A percentile compares a stretch with the other conserved stretches of the same genome.
These are phyloP conservation scores for Russula brevipes DNA, from an alignment of 768 basidiomycete species.

Conservation along the genomic window DNA sequence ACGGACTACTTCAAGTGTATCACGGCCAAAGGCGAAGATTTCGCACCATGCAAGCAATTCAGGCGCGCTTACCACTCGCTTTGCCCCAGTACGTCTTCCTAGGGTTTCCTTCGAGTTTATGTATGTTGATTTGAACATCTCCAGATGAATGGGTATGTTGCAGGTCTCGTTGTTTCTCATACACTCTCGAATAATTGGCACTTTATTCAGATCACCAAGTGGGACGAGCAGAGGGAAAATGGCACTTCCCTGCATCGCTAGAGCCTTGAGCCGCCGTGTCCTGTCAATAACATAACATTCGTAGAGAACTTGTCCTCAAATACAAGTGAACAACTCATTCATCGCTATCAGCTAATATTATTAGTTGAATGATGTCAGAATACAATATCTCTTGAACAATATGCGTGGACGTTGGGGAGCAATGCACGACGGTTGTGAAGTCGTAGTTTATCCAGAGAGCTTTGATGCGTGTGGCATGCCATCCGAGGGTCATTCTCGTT, in stretches of 20 bases:
- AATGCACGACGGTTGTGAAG: not conserved
- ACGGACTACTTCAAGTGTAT: constrained; percentile 99
- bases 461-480: not conserved
- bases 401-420: not conserved
- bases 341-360: not conserved
- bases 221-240: constrained; percentile 91
- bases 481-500: not conserved
- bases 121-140: constrained; percentile 19
- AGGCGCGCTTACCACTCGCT: constrained; percentile 92
- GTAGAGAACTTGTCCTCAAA: constrained; percentile 8
- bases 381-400: not conserved
- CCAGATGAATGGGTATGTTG: constrained; percentile 85
- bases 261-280: constrained; percentile 50
- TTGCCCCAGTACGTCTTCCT: constrained; percentile 80
- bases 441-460: not conserved
- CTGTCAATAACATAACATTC: not conserved
- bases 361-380: not conserved
- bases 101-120: not conserved
- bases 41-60: constrained; percentile 98
- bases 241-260: constrained; percentile 91
- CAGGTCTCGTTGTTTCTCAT: not conserved
- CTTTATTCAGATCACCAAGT: constrained; percentile 63
- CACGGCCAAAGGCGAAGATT: constrained; percentile 95
- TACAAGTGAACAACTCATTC: not conserved
- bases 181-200: not conserved